Evolutionary conservation across 2,329 filamentous ascomycete genomes (phyloP), one percentile per base, ranked within the genome.

Genomic region (Trichoderma brevicompactum): DNA sequence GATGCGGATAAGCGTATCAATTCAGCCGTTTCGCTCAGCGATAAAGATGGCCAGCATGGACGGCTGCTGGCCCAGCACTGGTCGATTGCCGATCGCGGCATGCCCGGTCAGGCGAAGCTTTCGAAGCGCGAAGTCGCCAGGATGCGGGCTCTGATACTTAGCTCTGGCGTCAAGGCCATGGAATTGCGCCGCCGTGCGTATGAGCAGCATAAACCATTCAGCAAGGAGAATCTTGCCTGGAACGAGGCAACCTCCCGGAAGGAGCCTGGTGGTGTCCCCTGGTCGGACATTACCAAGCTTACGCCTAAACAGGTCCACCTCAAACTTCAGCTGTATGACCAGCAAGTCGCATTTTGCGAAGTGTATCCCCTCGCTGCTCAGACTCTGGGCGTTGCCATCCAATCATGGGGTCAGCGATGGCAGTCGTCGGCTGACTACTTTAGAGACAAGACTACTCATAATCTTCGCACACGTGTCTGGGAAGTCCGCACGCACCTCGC

Each of bases 151-250:
- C 82, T 96, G 8, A 85, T 97, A 46, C 81, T 96, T 23, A 91
- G 89, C 68, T 92, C 92, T 0, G 94, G 93, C n/a, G 89, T 97
- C 73, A 96, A 96, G 78, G 94, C 94, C 0, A 88, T 88, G 72
- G 92, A 95, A 73, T 91, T 97, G 63, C 83, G 83, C 34, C 85
- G 88, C 4, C 86, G 89, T 53, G 88, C 90, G 4, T 78, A 88
- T 50, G 81, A 82, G 41, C 74, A 76, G 9, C 77, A 77, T 55
- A 74, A 77, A 17, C 74, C 81, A 0, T 76, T 78, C 34, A 61
- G 65, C 61, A 66, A 69, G 1, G 69, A 70, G 6, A 67, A 65
- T 50, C 61, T 70, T 8, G 55, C 67, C 23, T 53, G 52, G 15
- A 60, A 67, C 3, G 68, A 74, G 0, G 75, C 75, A 13, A 67